Conservation (phyloP, 2,329 filamentous ascomycete genomes). For the Coleophoma crateriformis region DNA sequence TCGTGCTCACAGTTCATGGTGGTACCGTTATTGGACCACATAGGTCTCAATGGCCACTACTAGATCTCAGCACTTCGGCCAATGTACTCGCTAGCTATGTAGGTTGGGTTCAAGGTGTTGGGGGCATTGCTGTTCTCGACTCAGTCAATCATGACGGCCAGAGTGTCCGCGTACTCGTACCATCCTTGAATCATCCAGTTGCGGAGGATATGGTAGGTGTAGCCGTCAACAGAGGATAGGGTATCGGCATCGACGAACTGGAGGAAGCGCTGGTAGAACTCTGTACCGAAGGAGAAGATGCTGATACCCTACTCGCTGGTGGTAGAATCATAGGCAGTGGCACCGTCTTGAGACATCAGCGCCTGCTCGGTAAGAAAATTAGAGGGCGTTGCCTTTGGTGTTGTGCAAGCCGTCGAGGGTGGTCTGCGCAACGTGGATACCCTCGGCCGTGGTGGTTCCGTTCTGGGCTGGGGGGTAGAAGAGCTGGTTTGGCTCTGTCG, state of each 20-base stretch:
- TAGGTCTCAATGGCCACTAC: constrained; percentile 29
- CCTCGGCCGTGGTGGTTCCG: constrained; percentile 23
- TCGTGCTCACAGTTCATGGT: constrained; percentile 20
- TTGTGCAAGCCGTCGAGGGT: constrained; percentile 28
- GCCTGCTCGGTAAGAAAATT: constrained; percentile 28
- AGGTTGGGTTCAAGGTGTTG: constrained; percentile 31
- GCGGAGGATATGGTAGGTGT: constrained; percentile 48
- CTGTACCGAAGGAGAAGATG: constrained; percentile 26
- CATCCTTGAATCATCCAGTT: constrained; percentile 46
- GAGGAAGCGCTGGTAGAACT: constrained; percentile 25
- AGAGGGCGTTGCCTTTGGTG: constrained; percentile 26
- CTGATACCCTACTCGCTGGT: constrained; percentile 26
- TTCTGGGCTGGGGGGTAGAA: constrained; percentile 4
- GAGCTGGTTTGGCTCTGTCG: not conserved
- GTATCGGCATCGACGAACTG: constrained; percentile 29
- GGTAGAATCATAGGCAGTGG: constrained; percentile 25
- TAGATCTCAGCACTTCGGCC: constrained; percentile 31
- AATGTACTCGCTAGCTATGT: constrained; percentile 21
- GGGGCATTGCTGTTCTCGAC: constrained; percentile 49
- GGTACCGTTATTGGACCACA: constrained; percentile 17
- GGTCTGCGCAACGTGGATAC: constrained; percentile 27
- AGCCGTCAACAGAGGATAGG: constrained; percentile 33
- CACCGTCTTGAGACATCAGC: constrained; percentile 15
- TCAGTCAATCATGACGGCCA: constrained; percentile 65
- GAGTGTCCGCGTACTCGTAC: constrained; percentile 41